Percentiles rank a stretch among this genome's conserved stretches.
These are phyloP conservation scores for Metarhizium album DNA, from an alignment of 2,329 filamentous ascomycete species.

Conservation along the genomic window DNA sequence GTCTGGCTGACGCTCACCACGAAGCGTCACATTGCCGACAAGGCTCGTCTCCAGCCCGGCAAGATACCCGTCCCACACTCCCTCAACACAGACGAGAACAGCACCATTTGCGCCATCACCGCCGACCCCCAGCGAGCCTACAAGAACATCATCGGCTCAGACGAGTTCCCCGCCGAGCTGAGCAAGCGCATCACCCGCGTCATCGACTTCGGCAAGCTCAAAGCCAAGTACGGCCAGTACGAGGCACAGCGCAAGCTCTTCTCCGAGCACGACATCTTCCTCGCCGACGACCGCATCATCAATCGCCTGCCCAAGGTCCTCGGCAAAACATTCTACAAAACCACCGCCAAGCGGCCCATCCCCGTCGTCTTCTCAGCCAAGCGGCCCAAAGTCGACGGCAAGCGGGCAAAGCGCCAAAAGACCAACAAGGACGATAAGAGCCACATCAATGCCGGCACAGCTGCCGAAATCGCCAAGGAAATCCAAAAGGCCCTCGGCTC, in stretches of 20 bases:
- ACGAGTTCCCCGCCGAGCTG: constrained; percentile 58
- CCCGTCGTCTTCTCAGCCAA: constrained; percentile 62
- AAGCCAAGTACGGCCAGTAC: constrained; percentile 75
- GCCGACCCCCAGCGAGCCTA: constrained; percentile 73
- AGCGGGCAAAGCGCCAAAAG: constrained; percentile 47
- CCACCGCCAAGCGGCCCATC: constrained; percentile 72
- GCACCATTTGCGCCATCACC: constrained; percentile 77
- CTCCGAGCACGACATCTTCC: constrained; percentile 82
- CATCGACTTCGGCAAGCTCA: constrained; percentile 71
- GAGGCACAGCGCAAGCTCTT: constrained; percentile 77
- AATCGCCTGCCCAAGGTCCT: constrained; percentile 63
- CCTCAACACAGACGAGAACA: constrained; percentile 52
- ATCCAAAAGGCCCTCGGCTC: constrained; percentile 65
- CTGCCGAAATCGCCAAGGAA: constrained; percentile 64
- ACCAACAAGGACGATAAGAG: constrained; percentile 23
- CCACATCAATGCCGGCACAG: constrained; percentile 37
- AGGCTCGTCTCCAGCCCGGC: constrained; percentile 68
- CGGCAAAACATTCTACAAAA: constrained; percentile 89
- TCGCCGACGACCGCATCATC: constrained; percentile 81
- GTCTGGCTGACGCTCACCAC: constrained; percentile 54
- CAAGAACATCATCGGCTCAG: constrained; percentile 75
- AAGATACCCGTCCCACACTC: constrained; percentile 73
- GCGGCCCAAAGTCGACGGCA: constrained; percentile 48
- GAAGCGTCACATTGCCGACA: constrained; percentile 58
- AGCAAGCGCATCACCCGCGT: constrained; percentile 61